Conservation (phyloP, 306 rosid genomes). For the Trifolium subterraneum region DNA sequence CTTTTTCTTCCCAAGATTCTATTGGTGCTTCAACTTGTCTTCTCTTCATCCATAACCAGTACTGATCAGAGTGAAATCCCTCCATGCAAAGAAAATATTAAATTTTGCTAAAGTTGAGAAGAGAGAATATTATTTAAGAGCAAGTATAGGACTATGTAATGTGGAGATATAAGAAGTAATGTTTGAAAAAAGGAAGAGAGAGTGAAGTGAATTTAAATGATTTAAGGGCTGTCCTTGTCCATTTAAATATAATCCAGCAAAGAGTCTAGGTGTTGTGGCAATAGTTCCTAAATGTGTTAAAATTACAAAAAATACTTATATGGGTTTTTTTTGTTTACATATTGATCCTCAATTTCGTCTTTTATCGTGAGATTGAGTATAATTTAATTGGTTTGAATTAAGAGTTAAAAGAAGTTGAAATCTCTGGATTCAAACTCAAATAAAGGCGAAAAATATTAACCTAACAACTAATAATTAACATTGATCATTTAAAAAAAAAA, state of each 20-base stretch:
- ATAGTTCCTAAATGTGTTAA: neutral
- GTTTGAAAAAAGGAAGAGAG: slow-evolving; percentile 17
- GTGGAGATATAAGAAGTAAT: slow-evolving; percentile 16
- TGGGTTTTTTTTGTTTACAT: neutral
- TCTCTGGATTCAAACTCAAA: too few species aligned
- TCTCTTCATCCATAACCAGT: slow-evolving; percentile 51
- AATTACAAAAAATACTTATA: neutral
- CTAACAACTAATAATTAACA: too few species aligned
- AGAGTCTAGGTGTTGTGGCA: neutral
- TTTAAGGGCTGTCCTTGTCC: slow-evolving; percentile 12
- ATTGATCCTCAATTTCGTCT: neutral
- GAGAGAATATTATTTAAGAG: neutral
- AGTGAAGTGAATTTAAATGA: slow-evolving; percentile 31
- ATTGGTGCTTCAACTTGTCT: slow-evolving; percentile 39
- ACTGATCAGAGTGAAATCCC: slow-evolving; percentile 32
- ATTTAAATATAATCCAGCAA: neutral
- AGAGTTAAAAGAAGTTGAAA: too few species aligned
- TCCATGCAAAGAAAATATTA: slow-evolving; percentile 37
- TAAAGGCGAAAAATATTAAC: too few species aligned
- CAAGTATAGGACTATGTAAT: slow-evolving; percentile 1
- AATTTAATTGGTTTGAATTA: too few species aligned
- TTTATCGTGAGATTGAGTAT: too few species aligned
- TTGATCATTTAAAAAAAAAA: too few species aligned
- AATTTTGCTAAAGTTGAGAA: neutral
- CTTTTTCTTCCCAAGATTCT: slow-evolving; percentile 81